phyloP scores from a whole-genome alignment of 2,329 filamentous ascomycete genomes.

The Trichoderma brevicompactum region DNA sequence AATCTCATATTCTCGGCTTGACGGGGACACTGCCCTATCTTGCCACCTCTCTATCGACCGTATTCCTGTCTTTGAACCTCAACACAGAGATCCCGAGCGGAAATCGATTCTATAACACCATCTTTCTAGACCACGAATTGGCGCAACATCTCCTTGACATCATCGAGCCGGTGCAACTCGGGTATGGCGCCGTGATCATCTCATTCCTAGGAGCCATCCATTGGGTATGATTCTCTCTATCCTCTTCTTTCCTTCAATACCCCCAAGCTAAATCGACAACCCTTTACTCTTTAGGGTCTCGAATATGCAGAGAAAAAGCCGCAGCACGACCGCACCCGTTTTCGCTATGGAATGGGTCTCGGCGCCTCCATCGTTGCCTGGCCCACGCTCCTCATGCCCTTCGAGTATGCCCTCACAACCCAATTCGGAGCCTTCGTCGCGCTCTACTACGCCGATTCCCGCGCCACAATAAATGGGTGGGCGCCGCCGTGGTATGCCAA shows the following conservation, averaged over 20 bases:
- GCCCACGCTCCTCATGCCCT: conserved; percentile 83
- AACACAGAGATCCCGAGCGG: conserved; percentile 68
- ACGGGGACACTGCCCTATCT: conserved; percentile 86
- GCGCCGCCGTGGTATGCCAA: conserved; percentile 83
- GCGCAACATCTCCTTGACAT: conserved; percentile 73
- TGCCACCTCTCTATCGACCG: conserved; percentile 79
- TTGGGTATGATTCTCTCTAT: conserved; percentile 59
- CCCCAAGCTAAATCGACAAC: neutral
- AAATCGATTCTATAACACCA: conserved; percentile 52
- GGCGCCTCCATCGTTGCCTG: conserved; percentile 80
- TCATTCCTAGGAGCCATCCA: conserved; percentile 94
- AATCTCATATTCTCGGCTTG: conserved; percentile 70
- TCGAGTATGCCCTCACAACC: conserved; percentile 81
- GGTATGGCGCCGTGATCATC: conserved; percentile 89
- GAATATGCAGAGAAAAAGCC: conserved; percentile 76
- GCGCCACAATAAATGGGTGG: conserved; percentile 75
- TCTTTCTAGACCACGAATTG: conserved; percentile 70
- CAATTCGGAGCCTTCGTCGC: conserved; percentile 86
- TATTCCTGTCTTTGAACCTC: conserved; percentile 82
- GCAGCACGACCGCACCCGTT: conserved; percentile 66
- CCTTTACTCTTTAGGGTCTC: conserved; percentile 57
- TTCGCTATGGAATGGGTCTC: conserved; percentile 83
- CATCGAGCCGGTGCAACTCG: conserved; percentile 85
- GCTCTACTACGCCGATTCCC: conserved; percentile 83
- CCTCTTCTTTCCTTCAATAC: neutral